Conservation (phyloP, 129 eudicot species). For the Arctium lappa region DNA sequence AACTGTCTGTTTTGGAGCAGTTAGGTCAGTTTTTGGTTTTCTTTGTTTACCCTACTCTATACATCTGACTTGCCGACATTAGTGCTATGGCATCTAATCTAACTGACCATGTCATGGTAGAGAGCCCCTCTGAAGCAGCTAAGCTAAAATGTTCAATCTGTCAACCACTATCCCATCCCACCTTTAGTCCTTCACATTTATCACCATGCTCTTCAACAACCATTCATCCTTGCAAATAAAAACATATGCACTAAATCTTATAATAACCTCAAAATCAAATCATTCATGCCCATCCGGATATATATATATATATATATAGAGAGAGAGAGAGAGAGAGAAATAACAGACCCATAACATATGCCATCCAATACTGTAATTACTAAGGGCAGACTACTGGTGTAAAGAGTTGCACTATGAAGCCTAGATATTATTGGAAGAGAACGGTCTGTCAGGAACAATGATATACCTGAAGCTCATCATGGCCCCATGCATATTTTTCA, state of each 20-base stretch:
- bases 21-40: not conserved
- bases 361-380: not conserved
- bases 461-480: conserved; percentile 79
- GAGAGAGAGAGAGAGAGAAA: not conserved
- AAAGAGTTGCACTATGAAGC: not conserved
- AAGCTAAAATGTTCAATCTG: not conserved
- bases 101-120: not conserved
- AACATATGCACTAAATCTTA: not conserved
- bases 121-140: not conserved
- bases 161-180: not conserved
- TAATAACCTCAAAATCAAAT: not conserved
- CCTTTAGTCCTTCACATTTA: not conserved
- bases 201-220: not conserved
- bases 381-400: not conserved
- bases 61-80: not conserved
- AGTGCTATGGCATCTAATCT: not conserved
- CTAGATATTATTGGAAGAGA: not conserved
- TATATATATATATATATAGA: no score
- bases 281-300: not conserved
- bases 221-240: not conserved
- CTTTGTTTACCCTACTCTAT: not conserved
- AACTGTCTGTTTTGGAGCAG: no score
- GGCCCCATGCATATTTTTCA: conserved; percentile 93
- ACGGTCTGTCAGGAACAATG: not conserved
- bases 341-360: not conserved